phyloP scores from a whole-genome alignment of 257 asterid genomes.

The Lithospermum erythrorhizon region DNA sequence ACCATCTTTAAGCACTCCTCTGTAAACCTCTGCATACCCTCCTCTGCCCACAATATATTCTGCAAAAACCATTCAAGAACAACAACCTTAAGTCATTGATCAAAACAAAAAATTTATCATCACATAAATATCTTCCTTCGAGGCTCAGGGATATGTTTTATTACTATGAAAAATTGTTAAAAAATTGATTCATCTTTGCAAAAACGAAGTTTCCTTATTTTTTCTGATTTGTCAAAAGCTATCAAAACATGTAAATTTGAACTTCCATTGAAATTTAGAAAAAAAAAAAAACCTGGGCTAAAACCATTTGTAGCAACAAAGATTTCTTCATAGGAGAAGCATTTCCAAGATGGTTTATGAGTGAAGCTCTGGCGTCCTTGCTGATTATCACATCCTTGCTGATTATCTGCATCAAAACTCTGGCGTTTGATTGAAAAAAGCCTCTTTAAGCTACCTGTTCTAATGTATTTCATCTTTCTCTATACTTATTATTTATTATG shows the following conservation, averaged over 20 bases:
- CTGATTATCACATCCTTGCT: conserved; percentile 20
- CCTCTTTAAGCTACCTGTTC: conserved; percentile 60
- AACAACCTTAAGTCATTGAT: background rate
- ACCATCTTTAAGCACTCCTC: conserved; percentile 64
- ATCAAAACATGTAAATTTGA: background rate
- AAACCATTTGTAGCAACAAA: conserved; percentile 71
- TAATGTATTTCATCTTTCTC: conserved; percentile 52
- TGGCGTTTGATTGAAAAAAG: conserved; percentile 60
- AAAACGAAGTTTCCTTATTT: too few species aligned
- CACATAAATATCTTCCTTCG: too few species aligned
- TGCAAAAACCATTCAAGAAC: conserved; percentile 8
- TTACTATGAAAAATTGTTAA: too few species aligned
- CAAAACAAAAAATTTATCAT: too few species aligned
- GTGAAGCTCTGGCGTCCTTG: conserved; percentile 5
- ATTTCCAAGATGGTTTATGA: conserved; percentile 74
- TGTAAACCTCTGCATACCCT: conserved; percentile 96
- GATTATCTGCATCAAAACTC: conserved; percentile 27
- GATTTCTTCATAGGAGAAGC: conserved; percentile 68
- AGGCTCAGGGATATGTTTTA: too few species aligned
- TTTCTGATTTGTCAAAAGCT: too few species aligned
- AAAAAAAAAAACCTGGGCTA: conserved; percentile 32
- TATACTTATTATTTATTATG: background rate
- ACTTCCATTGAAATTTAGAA: background rate
- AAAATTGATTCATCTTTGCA: too few species aligned
- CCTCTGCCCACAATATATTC: conserved; percentile 88